A percentile compares a stretch with the other conserved stretches of the same genome.
These are phyloP conservation scores for Oryza nivara DNA, from an alignment of 176 grass and related monocot genomes.

Conservation along the genomic window DNA sequence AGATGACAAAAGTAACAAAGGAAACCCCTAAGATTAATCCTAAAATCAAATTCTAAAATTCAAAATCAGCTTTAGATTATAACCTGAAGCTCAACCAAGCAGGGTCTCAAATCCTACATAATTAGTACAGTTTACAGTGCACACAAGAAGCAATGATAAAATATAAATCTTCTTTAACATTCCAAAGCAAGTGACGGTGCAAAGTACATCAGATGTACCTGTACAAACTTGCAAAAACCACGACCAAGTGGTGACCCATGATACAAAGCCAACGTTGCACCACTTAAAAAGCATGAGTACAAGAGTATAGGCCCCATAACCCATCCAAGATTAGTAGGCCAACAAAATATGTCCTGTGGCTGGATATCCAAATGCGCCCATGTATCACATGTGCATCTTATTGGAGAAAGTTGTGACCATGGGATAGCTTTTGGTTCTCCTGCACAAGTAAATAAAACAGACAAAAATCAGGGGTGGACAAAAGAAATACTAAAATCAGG, in stretches of 20 bases:
- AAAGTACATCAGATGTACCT: slow-evolving; percentile 50
- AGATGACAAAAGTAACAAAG: not conserved
- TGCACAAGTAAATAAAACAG: slow-evolving; percentile 49
- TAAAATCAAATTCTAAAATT: not conserved
- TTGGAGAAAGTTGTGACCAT: slow-evolving; percentile 84
- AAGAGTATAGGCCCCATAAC: slow-evolving; percentile 87
- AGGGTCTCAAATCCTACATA: not conserved
- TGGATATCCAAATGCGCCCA: slow-evolving; percentile 83
- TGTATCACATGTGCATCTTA: slow-evolving; percentile 73
- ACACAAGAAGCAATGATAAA: not conserved
- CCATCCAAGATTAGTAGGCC: slow-evolving; percentile 97
- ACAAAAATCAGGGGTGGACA: not conserved
- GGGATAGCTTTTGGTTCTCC: slow-evolving; percentile 98
- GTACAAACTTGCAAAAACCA: slow-evolving; percentile 91
- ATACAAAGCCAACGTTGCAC: slow-evolving; percentile 81
- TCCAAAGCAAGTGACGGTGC: slow-evolving; percentile 8
- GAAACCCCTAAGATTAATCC: not conserved
- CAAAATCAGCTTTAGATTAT: not conserved
- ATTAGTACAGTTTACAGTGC: not conserved
- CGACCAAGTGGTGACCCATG: slow-evolving; percentile 90
- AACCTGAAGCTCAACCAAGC: not conserved
- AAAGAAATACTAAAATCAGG: not conserved
- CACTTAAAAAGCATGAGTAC: slow-evolving; percentile 73
- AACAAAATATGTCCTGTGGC: slow-evolving; percentile 70
- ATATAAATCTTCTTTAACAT: slow-evolving; percentile 19